phyloP scores from a whole-genome alignment of 495 filamentous ascomycete genomes.

The Penicillium tannophilum region DNA sequence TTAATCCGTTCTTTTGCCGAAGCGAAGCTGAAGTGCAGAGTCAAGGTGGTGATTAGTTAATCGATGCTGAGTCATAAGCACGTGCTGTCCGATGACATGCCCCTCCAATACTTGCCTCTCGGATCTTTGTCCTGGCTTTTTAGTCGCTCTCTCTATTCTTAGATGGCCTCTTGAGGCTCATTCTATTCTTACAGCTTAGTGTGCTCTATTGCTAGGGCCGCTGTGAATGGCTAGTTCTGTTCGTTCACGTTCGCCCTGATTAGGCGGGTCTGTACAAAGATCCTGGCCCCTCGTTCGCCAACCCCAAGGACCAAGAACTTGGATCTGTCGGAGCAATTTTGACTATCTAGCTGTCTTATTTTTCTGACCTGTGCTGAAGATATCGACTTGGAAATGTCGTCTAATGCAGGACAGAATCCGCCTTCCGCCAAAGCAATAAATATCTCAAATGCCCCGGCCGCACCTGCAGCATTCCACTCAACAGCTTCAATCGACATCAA shows the following conservation, averaged over 20 bases:
- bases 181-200: constrained; percentile 12
- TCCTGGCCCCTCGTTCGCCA: constrained; percentile 2
- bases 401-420: constrained; percentile 45
- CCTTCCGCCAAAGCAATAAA: constrained; percentile 50
- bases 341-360: background rate
- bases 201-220: background rate
- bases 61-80: constrained; percentile 20
- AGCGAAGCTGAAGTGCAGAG: constrained; percentile 26
- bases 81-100: constrained; percentile 27
- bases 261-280: constrained; percentile 1
- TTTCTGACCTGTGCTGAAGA: too few relatives aligned
- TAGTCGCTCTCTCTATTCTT: constrained; percentile 20
- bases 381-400: constrained; percentile 47
- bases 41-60: constrained; percentile 11
- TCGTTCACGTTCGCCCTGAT: constrained; percentile 6
- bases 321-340: background rate
- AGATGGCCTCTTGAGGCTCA: constrained; percentile 28
- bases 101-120: constrained; percentile 3
- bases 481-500: constrained; percentile 47
- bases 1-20: constrained; percentile 20
- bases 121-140: background rate
- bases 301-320: background rate
- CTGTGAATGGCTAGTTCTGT: constrained; percentile 11
- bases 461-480: constrained; percentile 43
- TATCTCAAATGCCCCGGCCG: constrained; percentile 37